Evolutionary conservation across 2,329 filamentous ascomycete genomes (phyloP).

Genomic region (Fusarium paranaense): DNA sequence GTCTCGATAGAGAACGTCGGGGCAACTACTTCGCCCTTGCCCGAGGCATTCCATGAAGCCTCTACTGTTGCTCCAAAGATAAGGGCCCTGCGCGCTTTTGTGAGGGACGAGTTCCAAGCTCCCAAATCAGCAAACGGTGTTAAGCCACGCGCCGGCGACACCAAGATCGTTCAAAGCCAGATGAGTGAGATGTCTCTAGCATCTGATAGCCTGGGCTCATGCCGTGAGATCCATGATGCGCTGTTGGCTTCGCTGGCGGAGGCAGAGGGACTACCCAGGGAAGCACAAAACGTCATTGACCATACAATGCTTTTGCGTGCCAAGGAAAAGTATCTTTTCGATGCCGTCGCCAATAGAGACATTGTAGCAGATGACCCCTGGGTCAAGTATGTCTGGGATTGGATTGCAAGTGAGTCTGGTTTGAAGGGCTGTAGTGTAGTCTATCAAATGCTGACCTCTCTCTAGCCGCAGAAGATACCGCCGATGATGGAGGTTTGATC

Average conservation of each 20-base stretch:
- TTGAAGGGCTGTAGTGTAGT: not conserved
- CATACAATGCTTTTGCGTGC: slow-evolving; percentile 70
- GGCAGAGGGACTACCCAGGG: slow-evolving; percentile 59
- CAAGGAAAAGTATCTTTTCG: slow-evolving; percentile 71
- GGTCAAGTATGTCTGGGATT: slow-evolving; percentile 84
- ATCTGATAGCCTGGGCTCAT: slow-evolving; percentile 57
- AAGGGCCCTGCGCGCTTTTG: slow-evolving; percentile 56
- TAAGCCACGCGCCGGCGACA: slow-evolving; percentile 39
- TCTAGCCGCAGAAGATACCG: slow-evolving; percentile 71
- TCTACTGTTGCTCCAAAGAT: slow-evolving; percentile 62
- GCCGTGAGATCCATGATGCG: slow-evolving; percentile 68
- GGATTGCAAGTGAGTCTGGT: slow-evolving; percentile 70
- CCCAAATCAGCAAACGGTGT: slow-evolving; percentile 38
- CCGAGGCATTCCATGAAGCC: slow-evolving; percentile 56
- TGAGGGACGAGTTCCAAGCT: slow-evolving; percentile 45
- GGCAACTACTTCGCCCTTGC: slow-evolving; percentile 50
- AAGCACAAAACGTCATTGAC: slow-evolving; percentile 65
- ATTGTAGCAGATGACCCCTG: slow-evolving; percentile 79
- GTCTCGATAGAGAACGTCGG: slow-evolving; percentile 52
- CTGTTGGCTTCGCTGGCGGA: slow-evolving; percentile 60
- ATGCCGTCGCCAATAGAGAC: slow-evolving; percentile 72
- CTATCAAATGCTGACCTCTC: slow-evolving; percentile 28
- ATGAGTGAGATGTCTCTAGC: slow-evolving; percentile 53
- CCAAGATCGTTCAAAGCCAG: slow-evolving; percentile 46
- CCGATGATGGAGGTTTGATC: slow-evolving; percentile 77